Percentiles rank a stretch among this genome's conserved stretches.
Conservation (phyloP, 148 eudicot species). For the Mesembryanthemum crystallinum region DNA sequence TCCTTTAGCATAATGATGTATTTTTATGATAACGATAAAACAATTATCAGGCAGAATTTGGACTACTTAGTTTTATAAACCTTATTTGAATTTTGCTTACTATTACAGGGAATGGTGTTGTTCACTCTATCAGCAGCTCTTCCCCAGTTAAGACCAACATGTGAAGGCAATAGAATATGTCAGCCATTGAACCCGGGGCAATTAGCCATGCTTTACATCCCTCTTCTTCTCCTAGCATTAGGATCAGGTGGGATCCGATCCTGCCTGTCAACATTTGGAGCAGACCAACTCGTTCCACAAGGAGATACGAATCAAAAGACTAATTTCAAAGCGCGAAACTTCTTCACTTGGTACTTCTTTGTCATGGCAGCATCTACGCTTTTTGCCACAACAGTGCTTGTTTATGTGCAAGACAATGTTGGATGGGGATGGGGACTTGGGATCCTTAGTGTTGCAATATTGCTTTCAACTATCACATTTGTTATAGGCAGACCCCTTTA, state of each 20-base stretch:
- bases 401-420: conserved; percentile 38
- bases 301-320: conserved; percentile 39
- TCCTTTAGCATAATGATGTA: too few species aligned
- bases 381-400: conserved; percentile 31
- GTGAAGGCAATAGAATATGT: neutral
- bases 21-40: neutral
- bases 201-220: conserved; percentile 5
- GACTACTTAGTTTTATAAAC: neutral
- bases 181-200: neutral
- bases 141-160: neutral
- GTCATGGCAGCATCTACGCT: conserved; percentile 20
- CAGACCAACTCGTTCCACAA: conserved; percentile 50
- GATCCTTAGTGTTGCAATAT: conserved; percentile 27
- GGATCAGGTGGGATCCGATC: conserved; percentile 36
- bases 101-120: neutral
- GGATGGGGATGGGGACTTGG: conserved; percentile 45
- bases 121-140: neutral
- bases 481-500: conserved; percentile 35
- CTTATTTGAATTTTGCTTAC: neutral
- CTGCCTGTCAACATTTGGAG: conserved; percentile 64
- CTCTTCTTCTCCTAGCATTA: neutral
- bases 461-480: conserved; percentile 20
- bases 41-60: neutral
- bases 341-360: conserved; percentile 35
- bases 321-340: conserved; percentile 44